Evolutionary conservation across 1,284 basidiomycete species (phyloP).

Genomic region (Rugiboletus extremiorientalis): DNA sequence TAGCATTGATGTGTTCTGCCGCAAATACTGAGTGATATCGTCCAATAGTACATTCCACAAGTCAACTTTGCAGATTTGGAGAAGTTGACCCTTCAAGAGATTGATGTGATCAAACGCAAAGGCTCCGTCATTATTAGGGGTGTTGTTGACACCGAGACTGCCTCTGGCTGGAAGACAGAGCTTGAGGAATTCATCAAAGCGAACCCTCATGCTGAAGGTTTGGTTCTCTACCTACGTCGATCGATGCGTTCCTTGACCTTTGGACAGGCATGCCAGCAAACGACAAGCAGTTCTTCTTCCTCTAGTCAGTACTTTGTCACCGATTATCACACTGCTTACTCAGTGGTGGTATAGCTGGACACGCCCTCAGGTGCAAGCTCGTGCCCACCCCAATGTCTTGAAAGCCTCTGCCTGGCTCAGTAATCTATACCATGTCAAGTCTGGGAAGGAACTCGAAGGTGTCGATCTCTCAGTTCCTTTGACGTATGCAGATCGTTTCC

Average conservation of each 20-base stretch:
- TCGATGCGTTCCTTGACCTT: neutral
- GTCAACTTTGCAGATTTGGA: slow-evolving; percentile 56
- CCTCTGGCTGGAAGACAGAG: slow-evolving; percentile 53
- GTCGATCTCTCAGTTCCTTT: slow-evolving; percentile 71
- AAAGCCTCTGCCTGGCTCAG: slow-evolving; percentile 61
- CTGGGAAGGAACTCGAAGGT: slow-evolving; percentile 41
- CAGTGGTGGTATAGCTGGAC: slow-evolving; percentile 53
- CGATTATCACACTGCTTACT: neutral
- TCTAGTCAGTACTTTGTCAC: slow-evolving; percentile 51
- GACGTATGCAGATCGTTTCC: slow-evolving; percentile 80
- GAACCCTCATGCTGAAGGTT: slow-evolving; percentile 57
- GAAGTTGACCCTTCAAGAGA: slow-evolving; percentile 44
- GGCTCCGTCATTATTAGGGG: slow-evolving; percentile 64
- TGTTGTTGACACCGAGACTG: slow-evolving; percentile 57
- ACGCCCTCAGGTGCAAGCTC: slow-evolving; percentile 66
- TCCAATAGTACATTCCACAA: slow-evolving; percentile 51
- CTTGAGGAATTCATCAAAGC: slow-evolving; percentile 55
- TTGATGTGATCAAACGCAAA: slow-evolving; percentile 52
- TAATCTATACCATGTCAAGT: slow-evolving; percentile 54
- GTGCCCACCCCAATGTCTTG: slow-evolving; percentile 74
- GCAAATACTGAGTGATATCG: neutral
- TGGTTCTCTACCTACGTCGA: neutral
- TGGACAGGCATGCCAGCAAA: slow-evolving; percentile 50
- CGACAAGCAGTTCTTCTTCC: slow-evolving; percentile 71
- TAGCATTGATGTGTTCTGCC: neutral